These are phyloP conservation scores for Russula emetica DNA, from an alignment of 768 basidiomycete genomes.

Conservation along the genomic window DNA sequence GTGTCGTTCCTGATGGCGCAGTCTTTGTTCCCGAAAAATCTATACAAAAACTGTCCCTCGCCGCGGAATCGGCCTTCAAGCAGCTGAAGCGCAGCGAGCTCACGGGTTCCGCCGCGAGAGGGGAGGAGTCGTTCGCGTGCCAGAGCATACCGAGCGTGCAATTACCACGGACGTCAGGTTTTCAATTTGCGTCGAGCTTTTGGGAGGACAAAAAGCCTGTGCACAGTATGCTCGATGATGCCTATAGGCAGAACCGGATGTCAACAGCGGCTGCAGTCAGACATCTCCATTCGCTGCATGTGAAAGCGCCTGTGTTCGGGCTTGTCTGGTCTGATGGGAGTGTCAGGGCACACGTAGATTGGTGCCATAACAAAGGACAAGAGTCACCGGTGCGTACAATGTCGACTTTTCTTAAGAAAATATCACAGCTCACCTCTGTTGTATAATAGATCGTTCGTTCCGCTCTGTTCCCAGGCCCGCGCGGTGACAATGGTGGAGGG, in stretches of 20 bases:
- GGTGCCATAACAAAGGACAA: conserved; percentile 36
- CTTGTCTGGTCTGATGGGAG: conserved; percentile 50
- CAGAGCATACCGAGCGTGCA: conserved; percentile 49
- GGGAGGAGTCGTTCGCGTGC: conserved; percentile 46
- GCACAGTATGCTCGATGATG: conserved; percentile 46
- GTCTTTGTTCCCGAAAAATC: conserved; percentile 43
- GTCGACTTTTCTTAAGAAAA: not conserved
- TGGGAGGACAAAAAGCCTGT: conserved; percentile 61
- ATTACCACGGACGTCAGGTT: conserved; percentile 44
- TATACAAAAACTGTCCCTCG: conserved; percentile 42
- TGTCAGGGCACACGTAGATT: conserved; percentile 54
- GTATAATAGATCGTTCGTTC: conserved; percentile 44
- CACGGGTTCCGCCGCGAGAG: conserved; percentile 37
- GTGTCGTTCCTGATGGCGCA: conserved; percentile 47
- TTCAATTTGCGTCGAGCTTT: conserved; percentile 52
- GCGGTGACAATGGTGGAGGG: conserved; percentile 24
- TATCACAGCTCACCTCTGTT: not conserved
- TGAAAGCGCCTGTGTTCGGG: conserved; percentile 48
- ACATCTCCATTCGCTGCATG: conserved; percentile 46
- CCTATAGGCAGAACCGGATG: conserved; percentile 57
- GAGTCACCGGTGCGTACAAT: conserved; percentile 12
- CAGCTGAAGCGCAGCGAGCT: conserved; percentile 42
- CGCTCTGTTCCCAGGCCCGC: conserved; percentile 41
- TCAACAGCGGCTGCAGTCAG: conserved; percentile 47
- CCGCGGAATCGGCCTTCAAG: conserved; percentile 46